A percentile compares a stretch with the other conserved stretches of the same genome.
Conservation (phyloP, 805 yeast species). For the Kurtzmaniella cleridarum region DNA sequence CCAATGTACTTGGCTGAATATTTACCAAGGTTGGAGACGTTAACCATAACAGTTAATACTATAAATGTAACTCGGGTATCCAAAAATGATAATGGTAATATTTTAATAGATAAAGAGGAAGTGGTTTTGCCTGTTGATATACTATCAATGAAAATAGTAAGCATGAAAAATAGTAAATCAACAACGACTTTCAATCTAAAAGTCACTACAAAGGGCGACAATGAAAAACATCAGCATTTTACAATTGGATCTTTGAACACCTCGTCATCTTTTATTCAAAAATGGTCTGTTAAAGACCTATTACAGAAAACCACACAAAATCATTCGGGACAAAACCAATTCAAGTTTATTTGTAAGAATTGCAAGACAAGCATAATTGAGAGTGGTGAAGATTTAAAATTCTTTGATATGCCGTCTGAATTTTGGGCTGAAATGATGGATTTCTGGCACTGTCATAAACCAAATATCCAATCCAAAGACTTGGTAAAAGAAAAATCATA, state of each 20-base stretch:
- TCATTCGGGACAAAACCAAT: conserved; percentile 14
- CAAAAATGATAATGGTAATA: too few species aligned
- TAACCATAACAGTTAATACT: conserved; percentile 10
- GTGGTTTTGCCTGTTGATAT: too few species aligned
- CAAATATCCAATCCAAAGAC: conserved; percentile 26
- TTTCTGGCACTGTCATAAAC: conserved; percentile 95
- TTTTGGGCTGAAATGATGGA: conserved; percentile 95
- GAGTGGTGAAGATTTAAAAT: conserved; percentile 22
- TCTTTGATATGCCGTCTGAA: conserved; percentile 80
- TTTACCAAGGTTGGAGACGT: conserved; percentile 17
- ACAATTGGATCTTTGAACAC: conserved; percentile 1
- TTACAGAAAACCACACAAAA: conserved; percentile 25
- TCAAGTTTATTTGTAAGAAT: conserved; percentile 22
- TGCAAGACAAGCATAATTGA: conserved; percentile 27
- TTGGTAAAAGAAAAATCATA: conserved; percentile 16
- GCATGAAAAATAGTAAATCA: too few species aligned
- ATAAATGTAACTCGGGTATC: too few species aligned
- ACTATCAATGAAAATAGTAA: too few species aligned
- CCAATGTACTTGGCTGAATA: conserved; percentile 19
- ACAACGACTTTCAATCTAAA: too few species aligned
- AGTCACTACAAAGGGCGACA: too few species aligned
- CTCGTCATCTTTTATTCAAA: conserved; percentile 8
- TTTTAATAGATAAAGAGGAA: too few species aligned
- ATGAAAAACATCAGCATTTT: background rate
- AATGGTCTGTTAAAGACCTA: conserved; percentile 43